Evolutionary conservation across 768 basidiomycete genomes (phyloP), one percentile per base, ranked within the genome.

Genomic region (Auriculariales sp.): DNA sequence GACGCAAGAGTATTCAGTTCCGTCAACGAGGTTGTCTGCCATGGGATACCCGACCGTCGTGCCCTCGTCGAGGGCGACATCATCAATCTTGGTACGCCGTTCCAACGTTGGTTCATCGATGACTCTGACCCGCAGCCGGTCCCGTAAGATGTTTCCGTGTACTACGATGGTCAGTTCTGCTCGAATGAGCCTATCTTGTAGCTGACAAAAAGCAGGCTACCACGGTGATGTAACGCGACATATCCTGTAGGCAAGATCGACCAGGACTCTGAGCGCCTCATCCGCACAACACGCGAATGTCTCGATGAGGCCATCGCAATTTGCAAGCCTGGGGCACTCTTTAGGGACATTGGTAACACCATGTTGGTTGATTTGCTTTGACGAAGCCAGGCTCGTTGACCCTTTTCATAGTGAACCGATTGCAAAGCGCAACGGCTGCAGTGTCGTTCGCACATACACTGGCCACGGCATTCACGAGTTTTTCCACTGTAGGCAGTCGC

Each of bases 221-320:
- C 95, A 99, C 66, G 82, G 77, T n/a, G 95, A 99, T 66, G 69
- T 94, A 94, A 95, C 62, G 92, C 75, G 50, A 94, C 91, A 22
- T 94, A 94, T 63, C 85, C 93, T 3, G 89, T 93, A 45, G 89
- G 88, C 34, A 70, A 75, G 53, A 76, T 92, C 49, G 85, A 91
- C 60, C 83, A 87, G 24, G 85, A 91, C 34, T 82, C 87, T n/a
- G 69, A 74, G 57, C 85, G 82, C 55, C 71, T 99, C 44, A 86
- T 99, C 53, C 75, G 72, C 30, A 84, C 86, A 12, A 77, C 92
- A 7, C 82, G 91, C 45, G 73, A 84, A 60, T 81, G 80, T 53
- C 70, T 94, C 47, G 90, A 95, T 58, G 90, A 80, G 51, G 78
- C 94, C 12, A 99, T 99, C 61, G 83, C 81, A 49, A 65, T 86